A percentile compares a stretch with the other conserved stretches of the same genome.
phyloP scores from a whole-genome alignment of 495 filamentous ascomycete species.

The Aspergillus panamensis region DNA sequence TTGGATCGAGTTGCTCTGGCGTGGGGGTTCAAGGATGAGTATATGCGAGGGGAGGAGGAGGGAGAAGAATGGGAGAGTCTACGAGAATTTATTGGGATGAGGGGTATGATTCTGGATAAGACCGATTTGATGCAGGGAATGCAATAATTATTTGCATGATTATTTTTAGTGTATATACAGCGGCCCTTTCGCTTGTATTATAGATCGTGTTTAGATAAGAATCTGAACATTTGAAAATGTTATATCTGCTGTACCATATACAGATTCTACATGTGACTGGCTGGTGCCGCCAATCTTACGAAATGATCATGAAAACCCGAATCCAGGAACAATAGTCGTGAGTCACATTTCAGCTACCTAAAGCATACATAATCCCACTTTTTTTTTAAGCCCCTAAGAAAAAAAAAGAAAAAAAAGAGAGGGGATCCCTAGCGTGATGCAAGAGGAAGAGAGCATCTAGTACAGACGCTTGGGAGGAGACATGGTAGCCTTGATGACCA shows the following conservation, averaged over 20 bases:
- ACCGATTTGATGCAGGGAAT: conserved; percentile 88
- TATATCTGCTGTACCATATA: background rate
- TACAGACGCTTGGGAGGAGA: conserved; percentile 94
- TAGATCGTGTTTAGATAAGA: background rate
- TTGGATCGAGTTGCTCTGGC: conserved; percentile 78
- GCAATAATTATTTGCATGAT: conserved; percentile 50
- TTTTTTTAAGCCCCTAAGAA: conserved; percentile 26
- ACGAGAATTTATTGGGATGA: conserved; percentile 71
- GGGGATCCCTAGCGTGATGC: conserved; percentile 26
- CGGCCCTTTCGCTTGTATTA: background rate
- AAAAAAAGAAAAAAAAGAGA: conserved; percentile 5
- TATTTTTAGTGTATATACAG: background rate
- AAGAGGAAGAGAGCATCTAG: conserved; percentile 53
- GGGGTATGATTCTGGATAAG: conserved; percentile 85
- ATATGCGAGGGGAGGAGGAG: conserved; percentile 81
- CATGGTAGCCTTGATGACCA: conserved; percentile 99
- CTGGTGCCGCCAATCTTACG: background rate
- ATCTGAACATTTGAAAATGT: background rate
- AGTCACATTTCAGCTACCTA: conserved; percentile 39
- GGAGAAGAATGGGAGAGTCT: conserved; percentile 84
- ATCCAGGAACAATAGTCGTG: conserved; percentile 22
- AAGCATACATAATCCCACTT: conserved; percentile 32
- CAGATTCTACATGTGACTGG: background rate
- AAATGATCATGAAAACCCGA: background rate
- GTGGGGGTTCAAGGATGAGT: conserved; percentile 85